Conservation (phyloP, 2,329 filamentous ascomycete genomes). For the Cephalotrichum gorgonifer region DNA sequence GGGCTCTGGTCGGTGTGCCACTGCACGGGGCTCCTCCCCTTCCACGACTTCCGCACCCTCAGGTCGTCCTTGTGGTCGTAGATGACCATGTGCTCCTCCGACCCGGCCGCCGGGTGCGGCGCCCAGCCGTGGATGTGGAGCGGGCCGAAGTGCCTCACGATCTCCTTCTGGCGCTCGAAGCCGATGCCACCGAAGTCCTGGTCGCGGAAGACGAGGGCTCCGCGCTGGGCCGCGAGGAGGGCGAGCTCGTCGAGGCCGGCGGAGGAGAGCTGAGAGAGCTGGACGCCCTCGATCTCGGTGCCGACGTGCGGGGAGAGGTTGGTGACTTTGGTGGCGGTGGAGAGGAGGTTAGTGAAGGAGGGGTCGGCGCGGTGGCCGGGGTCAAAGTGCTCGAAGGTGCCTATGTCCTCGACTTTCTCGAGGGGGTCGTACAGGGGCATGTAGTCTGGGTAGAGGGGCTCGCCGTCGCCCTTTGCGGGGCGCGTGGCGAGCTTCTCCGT, state of each 20-base stretch:
- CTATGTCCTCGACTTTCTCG: constrained; percentile 7
- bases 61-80: constrained; percentile 13
- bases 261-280: constrained; percentile 49
- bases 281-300: constrained; percentile 53
- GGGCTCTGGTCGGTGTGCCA: constrained; percentile 15
- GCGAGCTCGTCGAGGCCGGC: constrained; percentile 53
- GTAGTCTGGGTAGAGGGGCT: no score
- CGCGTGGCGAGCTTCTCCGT: no score
- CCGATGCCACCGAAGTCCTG: constrained; percentile 34
- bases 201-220: constrained; percentile 58
- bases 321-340: constrained; percentile 52
- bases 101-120: constrained; percentile 11
- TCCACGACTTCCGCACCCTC: constrained; percentile 11
- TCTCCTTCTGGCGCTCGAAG: constrained; percentile 13
- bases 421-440: constrained; percentile 5
- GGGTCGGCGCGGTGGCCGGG: constrained; percentile 55
- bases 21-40: constrained; percentile 12
- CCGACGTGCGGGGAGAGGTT: constrained; percentile 52
- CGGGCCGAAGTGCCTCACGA: constrained; percentile 1
- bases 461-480: no score
- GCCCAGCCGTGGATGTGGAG: no score
- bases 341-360: constrained; percentile 49
- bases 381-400: constrained; percentile 39
- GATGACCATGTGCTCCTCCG: constrained; percentile 13
- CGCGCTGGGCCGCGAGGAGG: constrained; percentile 51